phyloP scores from a whole-genome alignment of 2,329 filamentous ascomycete species.

The Aspergillus sp. region DNA sequence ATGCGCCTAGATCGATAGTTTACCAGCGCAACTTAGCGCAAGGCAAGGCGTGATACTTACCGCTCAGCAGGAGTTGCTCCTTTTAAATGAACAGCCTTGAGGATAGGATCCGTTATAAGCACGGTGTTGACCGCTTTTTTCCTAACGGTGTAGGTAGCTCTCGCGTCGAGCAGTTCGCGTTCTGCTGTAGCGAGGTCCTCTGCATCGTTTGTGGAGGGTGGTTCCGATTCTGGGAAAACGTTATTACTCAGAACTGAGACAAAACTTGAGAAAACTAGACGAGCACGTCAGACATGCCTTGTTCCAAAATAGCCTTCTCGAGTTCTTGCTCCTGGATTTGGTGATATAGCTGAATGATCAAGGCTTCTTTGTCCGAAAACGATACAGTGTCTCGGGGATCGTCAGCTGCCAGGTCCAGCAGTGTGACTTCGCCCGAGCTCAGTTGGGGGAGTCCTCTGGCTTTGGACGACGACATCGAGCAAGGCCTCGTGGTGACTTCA shows the following conservation, averaged over 20 bases:
- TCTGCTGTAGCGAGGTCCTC: constrained; percentile 57
- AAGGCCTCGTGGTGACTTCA: constrained; percentile 26
- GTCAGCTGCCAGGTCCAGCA: constrained; percentile 45
- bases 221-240: constrained; percentile 31
- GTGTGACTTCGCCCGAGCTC: constrained; percentile 32
- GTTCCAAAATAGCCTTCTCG: constrained; percentile 66
- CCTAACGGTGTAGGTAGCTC: constrained; percentile 67
- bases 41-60: constrained; percentile 44
- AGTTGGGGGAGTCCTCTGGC: constrained; percentile 31
- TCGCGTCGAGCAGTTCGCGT: constrained; percentile 66
- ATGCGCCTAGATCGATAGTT: not conserved
- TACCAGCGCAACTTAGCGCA: not conserved
- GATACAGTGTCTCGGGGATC: constrained; percentile 50
- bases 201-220: constrained; percentile 50
- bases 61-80: constrained; percentile 66
- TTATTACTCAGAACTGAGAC: not conserved
- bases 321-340: constrained; percentile 69
- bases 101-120: constrained; percentile 69
- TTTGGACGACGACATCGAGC: constrained; percentile 37
- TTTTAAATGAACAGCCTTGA: constrained; percentile 73
- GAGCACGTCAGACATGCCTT: constrained; percentile 29
- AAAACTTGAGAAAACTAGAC: not conserved
- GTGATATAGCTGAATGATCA: constrained; percentile 69
- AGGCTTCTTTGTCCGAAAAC: constrained; percentile 66
- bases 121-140: constrained; percentile 69